Evolutionary conservation across 179 eudicot genomes (phyloP).

Genomic region (Silene coronaria): DNA sequence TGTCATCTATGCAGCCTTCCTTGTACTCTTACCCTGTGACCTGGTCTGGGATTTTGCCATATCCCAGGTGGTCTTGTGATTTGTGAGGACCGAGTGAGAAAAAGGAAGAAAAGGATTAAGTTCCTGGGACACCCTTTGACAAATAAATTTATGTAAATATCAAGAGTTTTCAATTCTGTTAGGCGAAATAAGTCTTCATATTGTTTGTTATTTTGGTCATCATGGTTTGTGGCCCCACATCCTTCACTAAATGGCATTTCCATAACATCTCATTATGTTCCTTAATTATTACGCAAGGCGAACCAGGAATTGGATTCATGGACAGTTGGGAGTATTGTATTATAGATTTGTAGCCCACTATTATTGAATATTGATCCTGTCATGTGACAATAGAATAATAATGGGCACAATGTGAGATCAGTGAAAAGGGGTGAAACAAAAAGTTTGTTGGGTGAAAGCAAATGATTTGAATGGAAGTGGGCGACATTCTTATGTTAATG

Average conservation of each 20-base stretch:
- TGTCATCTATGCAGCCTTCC: not conserved
- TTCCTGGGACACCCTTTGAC: not conserved
- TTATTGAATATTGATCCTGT: not conserved
- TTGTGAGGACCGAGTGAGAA: not conserved
- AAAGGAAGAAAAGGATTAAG: not conserved
- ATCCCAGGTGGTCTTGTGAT: not conserved
- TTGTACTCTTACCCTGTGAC: not conserved
- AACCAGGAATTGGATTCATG: no score
- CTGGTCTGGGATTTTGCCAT: not conserved
- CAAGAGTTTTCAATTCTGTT: not conserved
- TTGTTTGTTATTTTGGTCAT: no score
- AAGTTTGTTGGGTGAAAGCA: not conserved
- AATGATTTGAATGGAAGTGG: not conserved
- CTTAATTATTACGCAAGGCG: no score
- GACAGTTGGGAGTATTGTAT: no score
- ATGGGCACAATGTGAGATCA: not conserved
- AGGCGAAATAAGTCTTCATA: not conserved
- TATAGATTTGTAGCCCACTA: no score
- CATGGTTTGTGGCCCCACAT: no score
- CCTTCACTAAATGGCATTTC: no score
- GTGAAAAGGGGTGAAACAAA: not conserved
- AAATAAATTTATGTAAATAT: not conserved
- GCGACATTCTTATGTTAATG: not conserved
- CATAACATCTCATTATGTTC: no score
- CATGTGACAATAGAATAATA: not conserved